A percentile compares a stretch with the other conserved stretches of the same genome.
phyloP scores from a whole-genome alignment of 2,329 filamentous ascomycete species.

The Colletotrichum costaricense region DNA sequence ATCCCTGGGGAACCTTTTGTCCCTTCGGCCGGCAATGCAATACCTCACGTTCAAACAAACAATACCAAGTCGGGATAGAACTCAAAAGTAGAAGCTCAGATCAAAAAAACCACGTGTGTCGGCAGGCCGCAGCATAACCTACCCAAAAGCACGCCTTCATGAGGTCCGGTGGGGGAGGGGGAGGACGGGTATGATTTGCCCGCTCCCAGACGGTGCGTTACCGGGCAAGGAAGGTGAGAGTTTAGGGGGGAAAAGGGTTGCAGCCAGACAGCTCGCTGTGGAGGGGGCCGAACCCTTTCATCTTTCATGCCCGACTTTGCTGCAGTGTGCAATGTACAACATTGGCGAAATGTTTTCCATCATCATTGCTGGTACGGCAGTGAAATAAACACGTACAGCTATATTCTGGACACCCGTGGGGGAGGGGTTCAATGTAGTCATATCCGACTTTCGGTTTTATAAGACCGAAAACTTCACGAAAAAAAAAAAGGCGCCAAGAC shows the following conservation, averaged over 20 bases:
- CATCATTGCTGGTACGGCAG: too few relatives aligned
- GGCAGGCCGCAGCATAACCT: background rate
- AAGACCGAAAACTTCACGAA: background rate
- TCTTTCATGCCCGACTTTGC: background rate
- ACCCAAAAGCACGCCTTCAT: background rate
- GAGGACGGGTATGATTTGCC: background rate
- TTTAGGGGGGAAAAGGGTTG: background rate
- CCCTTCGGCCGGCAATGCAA: background rate
- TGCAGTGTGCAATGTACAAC: background rate
- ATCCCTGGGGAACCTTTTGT: too few relatives aligned
- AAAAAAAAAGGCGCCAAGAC: background rate
- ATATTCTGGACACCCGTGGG: background rate
- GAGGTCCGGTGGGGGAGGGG: background rate
- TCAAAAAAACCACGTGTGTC: too few relatives aligned
- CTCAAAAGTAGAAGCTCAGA: background rate
- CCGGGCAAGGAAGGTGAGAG: conserved; percentile 6
- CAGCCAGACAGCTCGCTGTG: background rate
- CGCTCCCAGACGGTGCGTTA: background rate
- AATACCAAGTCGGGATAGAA: background rate
- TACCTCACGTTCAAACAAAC: background rate
- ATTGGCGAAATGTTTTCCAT: too few relatives aligned
- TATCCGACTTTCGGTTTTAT: background rate
- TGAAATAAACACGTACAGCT: background rate
- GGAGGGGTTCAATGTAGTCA: too few relatives aligned
- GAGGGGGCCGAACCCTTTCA: background rate